Base-by-base conservation (phyloP, 352 stramenopile species). In the Phytophthora uliginosa region DNA sequence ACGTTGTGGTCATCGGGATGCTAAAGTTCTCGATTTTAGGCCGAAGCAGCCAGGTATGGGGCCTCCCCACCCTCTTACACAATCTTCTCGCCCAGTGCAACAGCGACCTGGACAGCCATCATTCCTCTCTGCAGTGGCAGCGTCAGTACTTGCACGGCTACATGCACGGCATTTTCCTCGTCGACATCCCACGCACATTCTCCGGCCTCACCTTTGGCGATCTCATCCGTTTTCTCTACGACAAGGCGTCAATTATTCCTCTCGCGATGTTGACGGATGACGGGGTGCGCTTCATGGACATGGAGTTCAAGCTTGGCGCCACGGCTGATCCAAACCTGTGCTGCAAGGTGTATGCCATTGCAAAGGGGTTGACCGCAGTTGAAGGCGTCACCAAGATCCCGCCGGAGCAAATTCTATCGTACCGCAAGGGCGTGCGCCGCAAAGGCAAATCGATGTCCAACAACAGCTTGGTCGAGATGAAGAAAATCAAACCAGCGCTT, bases 171-270 rank as follows among this genome's bases (percentile, higher is more conserved):
- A 84, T 95, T 26, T 93, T 90, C 68, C 70, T 93, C 4, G 72
- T 95, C 45, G 88, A 94, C 51, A 94, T 95, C 22, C 85, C 88
- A 20, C 83, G 88, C 0, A 93, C 88, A 7, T 95, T 93, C 40
- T 95, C 88, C 0, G 84, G 88, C 1, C 73, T 93, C n/a, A 93
- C 88, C 1, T 95, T 92, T 54, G 84, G 85, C 10, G 86, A 95
- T 58, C 76, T 95, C 54, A 90, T 91, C 40, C 85, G 84, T n/a
- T 95, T 95, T 59, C 61, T 95, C 15, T 95, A 91, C 71, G 86
- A 95, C 24, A 93, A 93, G 31, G 78, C 77, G n/a, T 77, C 82
- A 0, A 79, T 95, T 6, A 86, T 95, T 9, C 83, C 82, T 1
- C 34, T 95, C 7, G 88, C 86, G 1, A 85, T 95, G 74, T 76